These are phyloP conservation scores for Besnoitia besnoiti DNA, from an alignment of 169 alveolate species.

Conservation along the genomic window DNA sequence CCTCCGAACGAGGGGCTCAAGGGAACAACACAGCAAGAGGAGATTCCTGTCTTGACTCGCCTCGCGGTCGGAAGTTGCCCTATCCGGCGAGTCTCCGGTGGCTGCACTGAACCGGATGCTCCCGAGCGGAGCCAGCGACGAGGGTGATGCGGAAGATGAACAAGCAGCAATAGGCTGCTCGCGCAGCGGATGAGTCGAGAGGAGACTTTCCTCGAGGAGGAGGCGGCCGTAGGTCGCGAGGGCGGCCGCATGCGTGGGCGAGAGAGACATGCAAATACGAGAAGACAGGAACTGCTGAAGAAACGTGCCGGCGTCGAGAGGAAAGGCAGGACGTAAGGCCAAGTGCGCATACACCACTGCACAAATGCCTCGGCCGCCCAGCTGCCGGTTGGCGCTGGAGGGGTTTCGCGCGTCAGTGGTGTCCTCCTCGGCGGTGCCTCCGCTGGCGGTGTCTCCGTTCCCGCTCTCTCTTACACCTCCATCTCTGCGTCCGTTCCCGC, in stretches of 20 bases:
- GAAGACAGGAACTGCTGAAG: background rate
- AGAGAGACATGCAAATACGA: background rate
- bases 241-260: background rate
- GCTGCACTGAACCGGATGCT: too few relatives aligned
- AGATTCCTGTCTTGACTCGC: background rate
- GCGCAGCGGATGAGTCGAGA: too few relatives aligned
- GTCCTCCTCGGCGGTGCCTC: background rate
- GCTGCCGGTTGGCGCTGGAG: background rate
- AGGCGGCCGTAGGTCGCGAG: constrained; percentile 14
- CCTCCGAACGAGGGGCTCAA: background rate
- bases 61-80: too few relatives aligned
- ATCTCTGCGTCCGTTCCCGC: background rate
- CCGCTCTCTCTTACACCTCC: background rate
- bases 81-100: too few relatives aligned
- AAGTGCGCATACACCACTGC: constrained; percentile 39
- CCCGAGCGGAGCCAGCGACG: too few relatives aligned
- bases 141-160: too few relatives aligned
- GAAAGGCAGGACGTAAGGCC: background rate
- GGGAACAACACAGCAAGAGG: background rate
- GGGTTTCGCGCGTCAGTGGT: background rate
- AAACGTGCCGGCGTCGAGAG: background rate
- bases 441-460: background rate
- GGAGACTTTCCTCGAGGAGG: background rate
- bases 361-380: constrained; percentile 13
- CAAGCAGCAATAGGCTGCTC: too few relatives aligned